Evolutionary conservation across 345 rosid genomes (phyloP).

Genomic region (Noccaea caerulescens): DNA sequence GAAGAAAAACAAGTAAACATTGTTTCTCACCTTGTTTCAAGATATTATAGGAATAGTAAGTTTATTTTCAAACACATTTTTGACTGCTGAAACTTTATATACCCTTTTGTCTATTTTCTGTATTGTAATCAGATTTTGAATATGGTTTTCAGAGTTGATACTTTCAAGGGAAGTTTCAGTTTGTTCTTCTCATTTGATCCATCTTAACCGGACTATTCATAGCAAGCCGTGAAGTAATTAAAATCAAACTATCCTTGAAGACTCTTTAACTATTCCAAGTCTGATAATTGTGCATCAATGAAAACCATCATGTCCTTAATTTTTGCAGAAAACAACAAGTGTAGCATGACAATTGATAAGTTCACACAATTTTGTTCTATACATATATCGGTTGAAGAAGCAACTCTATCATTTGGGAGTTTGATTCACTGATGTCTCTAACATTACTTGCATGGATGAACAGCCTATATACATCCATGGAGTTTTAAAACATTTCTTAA

Average conservation of each 20-base stretch:
- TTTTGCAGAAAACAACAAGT: neutral
- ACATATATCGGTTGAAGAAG: no score
- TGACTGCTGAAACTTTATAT: constrained; percentile 22
- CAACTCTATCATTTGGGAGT: neutral
- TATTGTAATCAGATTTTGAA: constrained; percentile 24
- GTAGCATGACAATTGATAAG: neutral
- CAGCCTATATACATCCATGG: no score
- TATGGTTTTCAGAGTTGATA: constrained; percentile 3
- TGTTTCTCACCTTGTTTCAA: neutral
- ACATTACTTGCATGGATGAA: neutral
- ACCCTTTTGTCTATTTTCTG: constrained; percentile 4
- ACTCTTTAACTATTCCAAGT: neutral
- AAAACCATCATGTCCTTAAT: neutral
- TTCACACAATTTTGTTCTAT: no score
- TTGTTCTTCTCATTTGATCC: neutral
- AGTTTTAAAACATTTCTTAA: no score
- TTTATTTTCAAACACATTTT: constrained; percentile 30
- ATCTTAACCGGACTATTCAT: neutral
- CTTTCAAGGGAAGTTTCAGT: neutral
- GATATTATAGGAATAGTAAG: neutral
- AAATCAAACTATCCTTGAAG: neutral
- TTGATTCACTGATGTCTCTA: neutral
- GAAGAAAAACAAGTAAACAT: constrained; percentile 43
- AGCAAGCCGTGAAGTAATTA: neutral
- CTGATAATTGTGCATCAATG: neutral